Conservation (phyloP, 176 grass and related monocot genomes). For the Triticum timopheevii region DNA sequence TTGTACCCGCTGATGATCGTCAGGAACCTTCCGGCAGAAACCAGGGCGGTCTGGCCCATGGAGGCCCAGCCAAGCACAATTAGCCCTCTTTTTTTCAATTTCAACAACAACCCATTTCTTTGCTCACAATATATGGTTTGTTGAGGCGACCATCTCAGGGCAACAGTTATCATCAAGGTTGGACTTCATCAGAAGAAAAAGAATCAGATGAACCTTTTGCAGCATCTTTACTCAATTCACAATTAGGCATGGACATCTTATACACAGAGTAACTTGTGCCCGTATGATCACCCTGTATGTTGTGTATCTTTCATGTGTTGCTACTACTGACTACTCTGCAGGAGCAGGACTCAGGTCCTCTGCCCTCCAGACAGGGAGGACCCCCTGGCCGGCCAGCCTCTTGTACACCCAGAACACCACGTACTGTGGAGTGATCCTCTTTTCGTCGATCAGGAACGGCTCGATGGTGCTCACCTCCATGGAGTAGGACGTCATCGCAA, state of each 20-base stretch:
- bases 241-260: constrained; percentile 16
- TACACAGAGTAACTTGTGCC: constrained; percentile 15
- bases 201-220: not conserved
- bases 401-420: constrained; percentile 95
- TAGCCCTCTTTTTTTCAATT: not conserved
- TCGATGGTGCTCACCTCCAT: constrained; percentile 79
- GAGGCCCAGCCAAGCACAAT: not conserved
- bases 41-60: not conserved
- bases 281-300: not conserved
- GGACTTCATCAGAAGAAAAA: not conserved
- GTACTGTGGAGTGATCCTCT: constrained; percentile 57
- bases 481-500: constrained; percentile 67
- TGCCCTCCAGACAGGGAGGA: constrained; percentile 72
- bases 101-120: not conserved
- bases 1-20: not conserved
- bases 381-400: constrained; percentile 89
- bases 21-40: too few species aligned
- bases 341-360: constrained; percentile 22
- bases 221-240: constrained; percentile 21
- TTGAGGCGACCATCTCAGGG: not conserved
- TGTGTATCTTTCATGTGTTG: not conserved
- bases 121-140: not conserved
- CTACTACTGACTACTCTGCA: constrained; percentile 5
- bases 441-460: constrained; percentile 90
- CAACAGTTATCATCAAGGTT: not conserved